phyloP scores from a whole-genome alignment of 192 early-diverging fungal species.

The Podila epigama region DNA sequence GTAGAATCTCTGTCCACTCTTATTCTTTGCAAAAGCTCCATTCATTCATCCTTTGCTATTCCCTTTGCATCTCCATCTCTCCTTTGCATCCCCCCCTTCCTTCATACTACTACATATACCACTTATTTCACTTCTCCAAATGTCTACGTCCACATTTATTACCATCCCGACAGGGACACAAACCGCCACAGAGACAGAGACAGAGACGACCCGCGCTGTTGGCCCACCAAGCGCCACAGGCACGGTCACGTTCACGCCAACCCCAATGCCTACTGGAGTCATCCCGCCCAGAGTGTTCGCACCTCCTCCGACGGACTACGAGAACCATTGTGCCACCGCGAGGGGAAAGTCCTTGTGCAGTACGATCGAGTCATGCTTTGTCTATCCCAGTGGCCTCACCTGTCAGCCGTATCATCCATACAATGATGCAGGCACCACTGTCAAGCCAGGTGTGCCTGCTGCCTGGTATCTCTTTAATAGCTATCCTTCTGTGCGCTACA shows the following conservation, averaged over 20 bases:
- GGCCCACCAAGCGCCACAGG: background rate
- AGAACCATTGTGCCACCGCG: slow-evolving; percentile 10
- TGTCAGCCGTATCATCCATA: slow-evolving; percentile 19
- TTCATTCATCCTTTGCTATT: too few species aligned
- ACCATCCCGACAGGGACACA: too few species aligned
- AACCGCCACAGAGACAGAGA: too few species aligned
- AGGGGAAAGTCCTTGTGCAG: too few species aligned
- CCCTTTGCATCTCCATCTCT: too few species aligned
- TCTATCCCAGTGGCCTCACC: slow-evolving; percentile 6
- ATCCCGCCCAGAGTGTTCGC: background rate
- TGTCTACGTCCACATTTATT: too few species aligned
- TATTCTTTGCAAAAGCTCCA: too few species aligned
- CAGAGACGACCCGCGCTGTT: too few species aligned
- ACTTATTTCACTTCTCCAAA: too few species aligned
- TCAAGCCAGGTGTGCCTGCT: slow-evolving; percentile 3
- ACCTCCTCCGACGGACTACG: slow-evolving; percentile 17
- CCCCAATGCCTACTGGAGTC: background rate
- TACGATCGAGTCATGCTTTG: slow-evolving; percentile 6
- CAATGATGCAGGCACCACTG: background rate
- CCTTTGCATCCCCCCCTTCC: too few species aligned
- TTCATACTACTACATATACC: too few species aligned
- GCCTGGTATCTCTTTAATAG: slow-evolving; percentile 13
- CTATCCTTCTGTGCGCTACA: slow-evolving; percentile 34
- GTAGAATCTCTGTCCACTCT: too few species aligned
- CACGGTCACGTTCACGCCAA: background rate